Evolutionary conservation across 495 filamentous ascomycete genomes (phyloP).

Genomic region (Elaphomyces granulatus): DNA sequence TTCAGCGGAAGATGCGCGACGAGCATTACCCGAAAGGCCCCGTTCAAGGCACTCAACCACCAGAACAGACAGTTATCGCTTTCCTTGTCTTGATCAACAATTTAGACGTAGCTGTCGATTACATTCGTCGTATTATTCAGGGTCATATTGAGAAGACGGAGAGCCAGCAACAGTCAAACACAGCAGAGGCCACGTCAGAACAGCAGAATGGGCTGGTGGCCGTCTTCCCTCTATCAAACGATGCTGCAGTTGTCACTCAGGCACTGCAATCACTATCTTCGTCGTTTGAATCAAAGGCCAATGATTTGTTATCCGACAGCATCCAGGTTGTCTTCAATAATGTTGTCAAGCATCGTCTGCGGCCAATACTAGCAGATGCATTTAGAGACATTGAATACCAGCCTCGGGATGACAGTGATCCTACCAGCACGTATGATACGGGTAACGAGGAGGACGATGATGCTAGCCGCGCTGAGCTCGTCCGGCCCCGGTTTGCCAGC

Average conservation of each 20-base stretch:
- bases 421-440: constrained; percentile 20
- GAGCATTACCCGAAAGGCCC: constrained; percentile 71
- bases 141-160: constrained; percentile 38
- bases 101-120: constrained; percentile 79
- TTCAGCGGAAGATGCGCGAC: constrained; percentile 93
- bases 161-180: constrained; percentile 12
- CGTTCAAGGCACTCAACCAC: constrained; percentile 62
- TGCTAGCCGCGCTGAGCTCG: constrained; percentile 31
- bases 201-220: constrained; percentile 33
- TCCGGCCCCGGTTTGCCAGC: constrained; percentile 59
- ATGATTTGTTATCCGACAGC: constrained; percentile 69
- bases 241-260: constrained; percentile 49
- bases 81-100: constrained; percentile 94
- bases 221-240: constrained; percentile 65
- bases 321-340: constrained; percentile 75
- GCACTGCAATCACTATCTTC: constrained; percentile 53
- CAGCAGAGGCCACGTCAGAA: constrained; percentile 4
- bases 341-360: constrained; percentile 71
- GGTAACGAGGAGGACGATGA: constrained; percentile 29
- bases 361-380: constrained; percentile 71
- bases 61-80: constrained; percentile 66
- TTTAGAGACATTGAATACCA: constrained; percentile 87
- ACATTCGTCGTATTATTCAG: constrained; percentile 71
- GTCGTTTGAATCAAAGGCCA: constrained; percentile 59
- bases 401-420: constrained; percentile 30